A percentile compares a stretch with the other conserved stretches of the same genome.
Conservation (phyloP, 805 yeast species). For the Candida ipomoeae region DNA sequence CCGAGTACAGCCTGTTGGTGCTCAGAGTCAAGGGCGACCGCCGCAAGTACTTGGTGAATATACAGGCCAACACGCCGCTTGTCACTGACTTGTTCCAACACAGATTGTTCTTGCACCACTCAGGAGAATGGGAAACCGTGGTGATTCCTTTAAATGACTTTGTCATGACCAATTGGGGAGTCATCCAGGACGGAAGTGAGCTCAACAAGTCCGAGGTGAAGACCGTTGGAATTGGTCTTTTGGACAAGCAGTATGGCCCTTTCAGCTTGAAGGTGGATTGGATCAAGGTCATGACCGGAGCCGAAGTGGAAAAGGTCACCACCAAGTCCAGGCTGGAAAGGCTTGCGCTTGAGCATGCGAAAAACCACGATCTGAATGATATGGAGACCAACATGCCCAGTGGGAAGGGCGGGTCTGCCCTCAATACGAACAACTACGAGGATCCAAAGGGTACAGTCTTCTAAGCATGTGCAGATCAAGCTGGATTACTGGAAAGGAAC, state of each 20-base stretch:
- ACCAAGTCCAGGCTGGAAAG: conserved; percentile 29
- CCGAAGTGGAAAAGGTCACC: conserved; percentile 42
- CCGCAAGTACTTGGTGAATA: conserved; percentile 71
- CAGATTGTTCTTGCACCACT: conserved; percentile 63
- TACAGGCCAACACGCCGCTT: conserved; percentile 77
- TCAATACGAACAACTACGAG: conserved; percentile 22
- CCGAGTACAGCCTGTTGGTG: conserved; percentile 55
- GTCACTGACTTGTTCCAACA: conserved; percentile 81
- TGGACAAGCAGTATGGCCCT: conserved; percentile 77
- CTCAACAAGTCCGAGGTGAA: conserved; percentile 62
- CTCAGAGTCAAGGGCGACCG: conserved; percentile 69
- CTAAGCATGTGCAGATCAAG: conserved; percentile 9
- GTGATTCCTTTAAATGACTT: conserved; percentile 73
- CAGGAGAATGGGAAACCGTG: conserved; percentile 82
- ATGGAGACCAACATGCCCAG: conserved; percentile 20
- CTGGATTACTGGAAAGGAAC: background rate
- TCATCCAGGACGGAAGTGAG: conserved; percentile 44
- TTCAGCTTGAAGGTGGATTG: conserved; percentile 65
- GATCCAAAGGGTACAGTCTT: conserved; percentile 36
- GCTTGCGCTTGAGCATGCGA: conserved; percentile 14
- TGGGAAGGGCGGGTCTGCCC: conserved; percentile 27
- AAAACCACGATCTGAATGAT: conserved; percentile 9
- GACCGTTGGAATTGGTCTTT: conserved; percentile 72
- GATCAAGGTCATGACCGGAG: conserved; percentile 64
- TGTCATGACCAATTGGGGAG: conserved; percentile 82